phyloP scores from a whole-genome alignment of 306 rosid species.

The Biancaea sappan region DNA sequence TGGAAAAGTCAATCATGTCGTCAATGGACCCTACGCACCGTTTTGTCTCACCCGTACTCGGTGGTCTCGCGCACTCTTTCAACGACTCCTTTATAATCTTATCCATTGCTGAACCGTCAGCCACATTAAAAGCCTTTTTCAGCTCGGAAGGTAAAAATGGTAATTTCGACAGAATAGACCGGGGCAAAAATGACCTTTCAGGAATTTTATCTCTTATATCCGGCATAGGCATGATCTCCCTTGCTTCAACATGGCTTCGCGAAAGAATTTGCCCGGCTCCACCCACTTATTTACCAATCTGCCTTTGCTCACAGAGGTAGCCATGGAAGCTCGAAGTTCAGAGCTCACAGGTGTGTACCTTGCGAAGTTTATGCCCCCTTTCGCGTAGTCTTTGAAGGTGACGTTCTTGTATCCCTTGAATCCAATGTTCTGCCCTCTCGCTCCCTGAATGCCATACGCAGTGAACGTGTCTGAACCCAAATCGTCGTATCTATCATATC shows the following conservation, averaged over 20 bases:
- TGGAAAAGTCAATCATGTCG: slow-evolving; percentile 87
- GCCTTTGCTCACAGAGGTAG: slow-evolving; percentile 27
- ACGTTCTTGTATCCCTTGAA: slow-evolving; percentile 70
- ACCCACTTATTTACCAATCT: slow-evolving; percentile 64
- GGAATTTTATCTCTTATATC: slow-evolving; percentile 79
- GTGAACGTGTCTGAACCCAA: slow-evolving; percentile 72
- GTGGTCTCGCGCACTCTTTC: slow-evolving; percentile 66
- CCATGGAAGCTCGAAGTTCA: slow-evolving; percentile 1
- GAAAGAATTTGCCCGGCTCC: slow-evolving; percentile 84
- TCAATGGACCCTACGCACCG: slow-evolving; percentile 74
- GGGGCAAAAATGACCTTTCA: slow-evolving; percentile 77
- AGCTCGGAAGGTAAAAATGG: slow-evolving; percentile 58
- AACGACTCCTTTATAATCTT: slow-evolving; percentile 51
- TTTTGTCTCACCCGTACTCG: slow-evolving; percentile 77
- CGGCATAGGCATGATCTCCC: slow-evolving; percentile 78
- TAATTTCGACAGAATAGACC: slow-evolving; percentile 57
- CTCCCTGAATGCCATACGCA: slow-evolving; percentile 64
- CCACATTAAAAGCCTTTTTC: slow-evolving; percentile 65
- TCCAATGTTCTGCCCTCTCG: slow-evolving; percentile 36
- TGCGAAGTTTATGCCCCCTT: slow-evolving; percentile 44
- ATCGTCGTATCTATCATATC: slow-evolving; percentile 68
- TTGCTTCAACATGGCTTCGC: slow-evolving; percentile 63
- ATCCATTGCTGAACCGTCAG: slow-evolving; percentile 66
- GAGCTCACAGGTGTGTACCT: slow-evolving; percentile 45
- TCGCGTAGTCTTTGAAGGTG: slow-evolving; percentile 65